Base-by-base conservation (phyloP, 1,284 basidiomycete genomes). In the Microbotryum intermedium region DNA sequence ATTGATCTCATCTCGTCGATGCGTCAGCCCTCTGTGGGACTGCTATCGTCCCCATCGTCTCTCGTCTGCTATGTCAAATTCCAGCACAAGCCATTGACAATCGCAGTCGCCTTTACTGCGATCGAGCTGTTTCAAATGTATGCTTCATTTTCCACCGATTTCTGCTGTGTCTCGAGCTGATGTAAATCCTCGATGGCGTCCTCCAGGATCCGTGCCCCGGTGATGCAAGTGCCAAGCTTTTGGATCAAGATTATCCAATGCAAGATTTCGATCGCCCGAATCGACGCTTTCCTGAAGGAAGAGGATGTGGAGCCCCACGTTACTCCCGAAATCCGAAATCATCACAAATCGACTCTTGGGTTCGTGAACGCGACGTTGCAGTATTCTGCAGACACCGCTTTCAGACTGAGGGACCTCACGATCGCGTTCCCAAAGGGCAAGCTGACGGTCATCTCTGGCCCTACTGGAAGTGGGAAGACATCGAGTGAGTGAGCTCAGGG, bases 381-480 rank as follows among this genome's bases (percentile, higher is more conserved):
- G 26, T 69, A 64, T 29, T 49, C 59, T 4, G 68, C 62, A 1
- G 39, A 47, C n/a, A 53, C 42, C 34, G 13, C 34, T 39, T 91
- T 92, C 71, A 76, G 86, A 39, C 79, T 94, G 0, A 76, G 84
- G 7, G 86, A 92, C 70, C 74, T 93, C 57, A 81, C 79, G 16
- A 73, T 92, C n/a, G 80, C 82, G 45, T 92, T 94, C 76, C 90
- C 90, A 0, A 73, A 77, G 18, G 86, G 85, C 47, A 80, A 86
- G 72, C 76, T 94, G 39, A 85, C 86, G 0, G 78, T 94, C 10
- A 81, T 94, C 42, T 91, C 88, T 70, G 90, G 90, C 2, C 72
- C 76, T 44, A 72, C 78, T 0, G 78, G 63, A 0, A 49, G 50
- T 10, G 70, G 70, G 1, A 71, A 71, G 26, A 57, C 55, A 0